A percentile compares a stretch with the other conserved stretches of the same genome.
Evolutionary conservation across 169 alveolate species (phyloP).

Genomic region (Plasmodium malariae): DNA sequence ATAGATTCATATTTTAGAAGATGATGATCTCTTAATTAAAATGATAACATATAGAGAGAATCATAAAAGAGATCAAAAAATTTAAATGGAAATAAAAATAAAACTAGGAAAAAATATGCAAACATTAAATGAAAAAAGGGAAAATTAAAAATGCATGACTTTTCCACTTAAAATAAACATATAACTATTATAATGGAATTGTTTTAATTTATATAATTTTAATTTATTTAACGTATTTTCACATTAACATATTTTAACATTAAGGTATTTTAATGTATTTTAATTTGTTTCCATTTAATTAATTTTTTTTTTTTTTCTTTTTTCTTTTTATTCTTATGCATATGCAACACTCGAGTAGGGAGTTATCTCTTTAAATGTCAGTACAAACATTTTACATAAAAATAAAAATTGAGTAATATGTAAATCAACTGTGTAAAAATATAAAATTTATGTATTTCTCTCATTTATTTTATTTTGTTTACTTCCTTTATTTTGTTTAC

Average conservation of each 20-base stretch:
- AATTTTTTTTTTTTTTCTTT: neutral
- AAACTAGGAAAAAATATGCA: neutral
- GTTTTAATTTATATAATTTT: neutral
- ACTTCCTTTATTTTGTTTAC: too few species aligned
- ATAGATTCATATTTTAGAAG: neutral
- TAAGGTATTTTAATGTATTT: too few species aligned
- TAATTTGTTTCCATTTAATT: neutral
- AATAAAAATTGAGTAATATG: conserved; percentile 1
- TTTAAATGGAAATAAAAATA: neutral
- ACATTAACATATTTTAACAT: too few species aligned
- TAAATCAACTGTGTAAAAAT: neutral
- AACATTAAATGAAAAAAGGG: neutral
- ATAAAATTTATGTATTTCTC: neutral
- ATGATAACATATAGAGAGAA: neutral
- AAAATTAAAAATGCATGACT: neutral
- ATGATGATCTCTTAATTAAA: neutral
- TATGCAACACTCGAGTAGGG: too few species aligned
- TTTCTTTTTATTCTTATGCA: too few species aligned
- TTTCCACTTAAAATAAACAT: conserved; percentile 1
- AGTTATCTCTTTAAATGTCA: conserved; percentile 2
- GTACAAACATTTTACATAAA: neutral
- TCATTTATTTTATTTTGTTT: too few species aligned
- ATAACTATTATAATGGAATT: neutral
- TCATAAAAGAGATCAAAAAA: neutral
- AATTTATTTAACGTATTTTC: too few species aligned